Evolutionary conservation across 371 early-diverging fungal genomes (phyloP).

Genomic region (Lichtheimia ornata): DNA sequence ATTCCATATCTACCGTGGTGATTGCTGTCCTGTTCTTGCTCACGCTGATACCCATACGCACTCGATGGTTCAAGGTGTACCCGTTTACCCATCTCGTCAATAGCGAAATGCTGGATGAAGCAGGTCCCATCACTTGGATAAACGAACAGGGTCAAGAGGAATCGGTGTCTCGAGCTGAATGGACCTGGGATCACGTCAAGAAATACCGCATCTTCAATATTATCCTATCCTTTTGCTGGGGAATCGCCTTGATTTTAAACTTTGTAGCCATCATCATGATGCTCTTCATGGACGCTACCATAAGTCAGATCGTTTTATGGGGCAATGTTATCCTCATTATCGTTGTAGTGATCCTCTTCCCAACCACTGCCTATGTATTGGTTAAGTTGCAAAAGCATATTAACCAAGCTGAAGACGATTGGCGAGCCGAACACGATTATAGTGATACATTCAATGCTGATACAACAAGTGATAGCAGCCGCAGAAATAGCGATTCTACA

Average conservation of each 20-base stretch:
- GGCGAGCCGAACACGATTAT: conserved; percentile 3
- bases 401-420: not conserved
- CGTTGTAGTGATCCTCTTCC: not conserved
- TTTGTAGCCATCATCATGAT: conserved; percentile 9
- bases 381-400: not conserved
- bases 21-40: conserved; percentile 40
- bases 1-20: conserved; percentile 39
- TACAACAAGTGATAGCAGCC: not conserved
- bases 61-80: conserved; percentile 26
- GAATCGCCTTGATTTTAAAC: conserved; percentile 3
- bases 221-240: conserved; percentile 7
- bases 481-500: too few species aligned
- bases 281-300: conserved; percentile 5
- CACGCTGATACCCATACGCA: conserved; percentile 45
- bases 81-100: conserved; percentile 36
- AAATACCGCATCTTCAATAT: conserved; percentile 2
- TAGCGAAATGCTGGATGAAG: conserved; percentile 28
- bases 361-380: not conserved
- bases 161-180: conserved; percentile 20
- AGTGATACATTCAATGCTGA: not conserved
- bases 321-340: conserved; percentile 24
- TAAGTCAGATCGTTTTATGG: conserved; percentile 22
- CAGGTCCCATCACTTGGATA: conserved; percentile 21
- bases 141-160: conserved; percentile 24
- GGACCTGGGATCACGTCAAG: conserved; percentile 24